Conservation (phyloP, 176 grass and related monocot species). For the Hordeum marinum region DNA sequence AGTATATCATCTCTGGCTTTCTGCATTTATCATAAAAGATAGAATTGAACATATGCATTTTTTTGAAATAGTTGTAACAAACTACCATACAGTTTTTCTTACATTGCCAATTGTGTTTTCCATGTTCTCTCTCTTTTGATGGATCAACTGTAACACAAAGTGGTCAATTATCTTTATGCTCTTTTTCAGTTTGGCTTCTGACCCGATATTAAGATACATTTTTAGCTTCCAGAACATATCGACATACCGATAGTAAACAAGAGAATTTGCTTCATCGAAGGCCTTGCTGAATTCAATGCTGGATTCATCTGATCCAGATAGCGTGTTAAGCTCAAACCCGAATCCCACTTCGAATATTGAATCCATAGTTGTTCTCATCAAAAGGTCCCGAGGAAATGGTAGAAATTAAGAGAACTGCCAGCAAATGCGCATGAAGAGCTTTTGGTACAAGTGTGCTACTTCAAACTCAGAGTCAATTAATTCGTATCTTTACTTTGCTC, state of each 20-base stretch:
- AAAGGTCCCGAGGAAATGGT: conserved; percentile 25
- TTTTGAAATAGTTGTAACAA: neutral
- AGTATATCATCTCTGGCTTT: conserved; percentile 51
- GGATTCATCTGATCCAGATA: conserved; percentile 24
- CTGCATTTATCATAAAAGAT: conserved; percentile 2
- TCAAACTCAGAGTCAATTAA: neutral
- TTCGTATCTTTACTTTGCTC: neutral
- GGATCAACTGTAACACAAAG: conserved; percentile 52
- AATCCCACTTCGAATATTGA: conserved; percentile 62
- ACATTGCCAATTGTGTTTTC: conserved; percentile 24
- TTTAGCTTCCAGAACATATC: conserved; percentile 60
- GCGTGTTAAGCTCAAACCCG: conserved; percentile 39
- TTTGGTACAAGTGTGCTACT: neutral
- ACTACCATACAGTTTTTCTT: neutral
- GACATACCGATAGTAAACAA: conserved; percentile 41
- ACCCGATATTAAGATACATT: conserved; percentile 54
- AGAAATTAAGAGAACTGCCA: neutral
- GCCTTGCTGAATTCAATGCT: conserved; percentile 33
- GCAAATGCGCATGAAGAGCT: neutral
- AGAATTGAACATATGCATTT: neutral
- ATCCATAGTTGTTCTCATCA: conserved; percentile 65
- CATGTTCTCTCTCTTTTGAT: conserved; percentile 37
- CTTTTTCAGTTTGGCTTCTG: conserved; percentile 50
- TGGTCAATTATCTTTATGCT: conserved; percentile 46
- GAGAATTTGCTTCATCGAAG: conserved; percentile 42